Percentiles rank a stretch among this genome's conserved stretches.
phyloP scores from a whole-genome alignment of 2,329 filamentous ascomycete species.

The Xylaria digitata region DNA sequence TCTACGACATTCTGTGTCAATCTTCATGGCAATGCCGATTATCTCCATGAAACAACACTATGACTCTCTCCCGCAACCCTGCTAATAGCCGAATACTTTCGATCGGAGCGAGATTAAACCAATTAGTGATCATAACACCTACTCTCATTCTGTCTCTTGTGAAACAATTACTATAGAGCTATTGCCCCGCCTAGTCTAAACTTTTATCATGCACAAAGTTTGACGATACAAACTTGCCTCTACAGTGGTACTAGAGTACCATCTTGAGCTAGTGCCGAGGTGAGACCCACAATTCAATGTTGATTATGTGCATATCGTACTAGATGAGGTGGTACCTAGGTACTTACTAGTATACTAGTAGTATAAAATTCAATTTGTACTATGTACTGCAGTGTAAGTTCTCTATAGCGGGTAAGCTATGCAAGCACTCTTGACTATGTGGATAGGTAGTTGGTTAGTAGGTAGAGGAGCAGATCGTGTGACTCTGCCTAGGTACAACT shows the following conservation, averaged over 20 bases:
- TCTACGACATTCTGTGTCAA: conserved; percentile 29
- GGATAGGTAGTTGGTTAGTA: background rate
- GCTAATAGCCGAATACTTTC: conserved; percentile 6
- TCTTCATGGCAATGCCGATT: conserved; percentile 19
- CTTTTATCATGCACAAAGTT: background rate
- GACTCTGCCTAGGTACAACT: conserved; percentile 22
- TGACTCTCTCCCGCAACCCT: conserved; percentile 26
- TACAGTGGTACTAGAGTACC: too few species aligned
- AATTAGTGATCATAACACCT: background rate
- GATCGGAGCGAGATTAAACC: conserved; percentile 7
- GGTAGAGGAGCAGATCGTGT: conserved; percentile 6
- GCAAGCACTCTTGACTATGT: background rate
- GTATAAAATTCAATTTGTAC: too few species aligned
- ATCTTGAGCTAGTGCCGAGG: too few species aligned
- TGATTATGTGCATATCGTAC: too few species aligned
- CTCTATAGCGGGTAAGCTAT: conserved; percentile 14
- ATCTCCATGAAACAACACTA: conserved; percentile 9
- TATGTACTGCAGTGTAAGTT: background rate
- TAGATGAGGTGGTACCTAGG: too few species aligned
- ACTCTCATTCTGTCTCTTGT: background rate
- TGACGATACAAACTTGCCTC: too few species aligned
- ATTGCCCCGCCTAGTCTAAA: background rate
- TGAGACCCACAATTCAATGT: too few species aligned
- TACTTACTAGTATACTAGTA: too few species aligned
- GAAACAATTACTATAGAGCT: conserved; percentile 2